Base-by-base conservation (phyloP, 169 alveolate genomes). In the Plasmodium vinckei region DNA sequence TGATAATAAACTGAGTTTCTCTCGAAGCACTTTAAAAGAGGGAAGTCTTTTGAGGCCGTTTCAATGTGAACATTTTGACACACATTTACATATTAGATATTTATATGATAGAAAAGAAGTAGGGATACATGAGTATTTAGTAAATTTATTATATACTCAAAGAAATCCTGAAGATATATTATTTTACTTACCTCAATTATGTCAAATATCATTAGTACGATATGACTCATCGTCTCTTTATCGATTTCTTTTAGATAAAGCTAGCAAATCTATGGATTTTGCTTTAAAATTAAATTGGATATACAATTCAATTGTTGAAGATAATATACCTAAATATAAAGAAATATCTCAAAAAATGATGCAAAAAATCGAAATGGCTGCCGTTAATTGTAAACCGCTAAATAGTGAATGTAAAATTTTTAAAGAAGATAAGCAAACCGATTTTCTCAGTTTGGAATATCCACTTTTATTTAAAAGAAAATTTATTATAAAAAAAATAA, bases 311-410 rank as follows among this genome's bases (percentile, higher is more conserved):
- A 94, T 92, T 19, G 92, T 90, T 17, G 95, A 94, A 54, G 98
- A 96, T 57, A 94, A 95, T 56, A 67, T 19, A 13, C 23, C 88
- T 65, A 93, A 94, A 19, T 71, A 91, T 39, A 94, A 93, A 23
- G 94, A 93, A 19, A 77, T 94, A 54, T 95, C 98, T 42, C 97
- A 93, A 72, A 93, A 94, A 91, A 93, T 96, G 96, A 92, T 93
- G 19, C 98, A 95, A 82, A 98, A 96, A 69, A 94, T 95, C 4
- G 98, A 96, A 42, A 96, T 96, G 98, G 98, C 98, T 33, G 97
- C 96, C 12, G 98, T 96, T 23, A 96, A 96, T 91, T 91, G 97
- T 84, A 96, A 96, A 49, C 94, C 94, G 10, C 49, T 79, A 19
- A 79, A 65, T 47, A 53, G 17, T 79, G 73, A 79, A 39, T 53